phyloP scores from a whole-genome alignment of 2,329 filamentous ascomycete species.

The Colletotrichum sp. region DNA sequence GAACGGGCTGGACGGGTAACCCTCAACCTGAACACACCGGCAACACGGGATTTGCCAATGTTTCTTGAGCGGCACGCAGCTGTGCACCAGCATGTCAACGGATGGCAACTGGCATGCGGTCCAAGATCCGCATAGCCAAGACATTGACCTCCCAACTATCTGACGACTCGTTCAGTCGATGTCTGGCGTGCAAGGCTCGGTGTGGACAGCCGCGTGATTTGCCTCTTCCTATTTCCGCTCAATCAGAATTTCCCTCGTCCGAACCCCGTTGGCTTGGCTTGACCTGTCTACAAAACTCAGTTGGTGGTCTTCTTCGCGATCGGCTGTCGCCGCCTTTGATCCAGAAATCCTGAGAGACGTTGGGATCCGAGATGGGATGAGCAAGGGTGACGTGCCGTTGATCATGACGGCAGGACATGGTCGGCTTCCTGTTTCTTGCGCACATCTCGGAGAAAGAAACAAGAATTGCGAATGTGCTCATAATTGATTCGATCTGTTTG shows the following conservation, averaged over 20 bases:
- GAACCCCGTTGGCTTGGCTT: not conserved
- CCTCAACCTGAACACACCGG: not conserved
- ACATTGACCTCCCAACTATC: not conserved
- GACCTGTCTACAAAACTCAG: not conserved
- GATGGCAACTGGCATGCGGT: constrained; percentile 16
- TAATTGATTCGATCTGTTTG: not conserved
- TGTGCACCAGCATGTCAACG: constrained; percentile 4
- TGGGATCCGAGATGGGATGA: not conserved
- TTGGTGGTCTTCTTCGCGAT: not conserved
- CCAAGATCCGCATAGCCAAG: constrained; percentile 1
- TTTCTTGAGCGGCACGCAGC: constrained; percentile 4
- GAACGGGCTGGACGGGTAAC: not conserved
- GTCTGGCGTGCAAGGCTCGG: not conserved
- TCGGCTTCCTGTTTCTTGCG: not conserved
- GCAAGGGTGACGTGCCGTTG: not conserved
- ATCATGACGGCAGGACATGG: not conserved
- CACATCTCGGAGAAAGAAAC: not conserved
- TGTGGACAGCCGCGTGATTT: not conserved
- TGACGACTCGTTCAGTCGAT: not conserved
- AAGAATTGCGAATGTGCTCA: not conserved
- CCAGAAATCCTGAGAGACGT: not conserved
- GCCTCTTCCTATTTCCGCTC: not conserved
- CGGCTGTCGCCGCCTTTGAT: not conserved
- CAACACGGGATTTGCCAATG: not conserved
- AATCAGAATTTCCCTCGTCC: not conserved